Percentiles rank a stretch among this genome's conserved stretches.
Evolutionary conservation across 495 filamentous ascomycete species (phyloP).

Genomic region (Aspergillus taichungensis): DNA sequence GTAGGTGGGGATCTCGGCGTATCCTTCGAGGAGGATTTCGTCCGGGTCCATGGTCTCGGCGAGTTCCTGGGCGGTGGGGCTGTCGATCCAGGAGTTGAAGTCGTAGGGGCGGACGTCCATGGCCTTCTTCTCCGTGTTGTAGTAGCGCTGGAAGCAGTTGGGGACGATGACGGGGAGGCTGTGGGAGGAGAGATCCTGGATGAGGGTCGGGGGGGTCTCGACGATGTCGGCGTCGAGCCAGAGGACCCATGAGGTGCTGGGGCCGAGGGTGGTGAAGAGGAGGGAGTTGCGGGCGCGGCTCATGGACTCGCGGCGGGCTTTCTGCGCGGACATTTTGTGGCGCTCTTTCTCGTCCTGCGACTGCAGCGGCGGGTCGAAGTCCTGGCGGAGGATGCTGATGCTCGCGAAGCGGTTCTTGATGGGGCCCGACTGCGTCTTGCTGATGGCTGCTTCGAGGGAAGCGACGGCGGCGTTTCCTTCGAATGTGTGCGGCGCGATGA

Average conservation of each 20-base stretch:
- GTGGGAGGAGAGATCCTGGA: constrained; percentile 85
- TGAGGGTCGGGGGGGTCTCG: constrained; percentile 76
- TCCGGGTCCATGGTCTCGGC: constrained; percentile 74
- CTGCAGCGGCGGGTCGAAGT: constrained; percentile 74
- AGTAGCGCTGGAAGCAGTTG: constrained; percentile 91
- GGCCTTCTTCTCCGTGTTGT: constrained; percentile 57
- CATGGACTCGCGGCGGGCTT: constrained; percentile 80
- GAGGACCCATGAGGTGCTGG: constrained; percentile 89
- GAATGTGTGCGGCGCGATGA: constrained; percentile 85
- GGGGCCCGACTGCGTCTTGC: constrained; percentile 70
- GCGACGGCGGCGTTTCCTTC: constrained; percentile 78
- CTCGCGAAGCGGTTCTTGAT: constrained; percentile 78
- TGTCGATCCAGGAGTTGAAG: constrained; percentile 95
- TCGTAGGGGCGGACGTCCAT: constrained; percentile 80
- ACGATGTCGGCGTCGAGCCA: constrained; percentile 93
- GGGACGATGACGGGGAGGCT: constrained; percentile 84
- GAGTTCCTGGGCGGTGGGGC: constrained; percentile 61
- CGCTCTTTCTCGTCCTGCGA: constrained; percentile 83
- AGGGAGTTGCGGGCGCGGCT: constrained; percentile 85
- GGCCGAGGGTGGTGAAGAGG: constrained; percentile 93
- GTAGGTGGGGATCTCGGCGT: constrained; percentile 85
- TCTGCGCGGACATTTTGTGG: constrained; percentile 85
- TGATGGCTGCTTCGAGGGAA: constrained; percentile 74
- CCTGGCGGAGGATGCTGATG: constrained; percentile 89
- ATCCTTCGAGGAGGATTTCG: constrained; percentile 90